Conservation (phyloP, 306 rosid genomes). For the Macrotyloma uniflorum region DNA sequence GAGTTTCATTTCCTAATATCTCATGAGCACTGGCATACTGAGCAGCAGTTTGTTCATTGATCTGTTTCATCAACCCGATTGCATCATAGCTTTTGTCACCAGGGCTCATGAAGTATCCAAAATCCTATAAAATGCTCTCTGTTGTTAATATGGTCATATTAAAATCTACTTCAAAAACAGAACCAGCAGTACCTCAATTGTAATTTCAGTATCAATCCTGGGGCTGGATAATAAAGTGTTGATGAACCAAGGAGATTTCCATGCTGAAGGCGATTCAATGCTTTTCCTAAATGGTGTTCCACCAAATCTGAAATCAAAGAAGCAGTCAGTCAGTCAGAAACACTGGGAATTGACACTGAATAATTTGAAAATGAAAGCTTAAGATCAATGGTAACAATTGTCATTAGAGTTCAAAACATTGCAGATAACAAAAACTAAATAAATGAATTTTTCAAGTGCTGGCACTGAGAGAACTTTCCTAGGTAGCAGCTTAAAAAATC, state of each 20-base stretch:
- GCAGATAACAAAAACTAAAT: background rate
- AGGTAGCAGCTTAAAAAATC: background rate
- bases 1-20: conserved; percentile 75
- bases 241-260: conserved; percentile 96
- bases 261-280: conserved; percentile 92
- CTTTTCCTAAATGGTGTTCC: conserved; percentile 89
- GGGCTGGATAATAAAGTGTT: conserved; percentile 76
- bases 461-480: background rate
- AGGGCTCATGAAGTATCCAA: conserved; percentile 84
- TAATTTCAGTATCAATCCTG: conserved; percentile 76
- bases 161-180: conserved; percentile 10
- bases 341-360: background rate
- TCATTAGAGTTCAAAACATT: background rate
- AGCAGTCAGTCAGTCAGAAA: conserved; percentile 33
- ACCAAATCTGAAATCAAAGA: conserved; percentile 64
- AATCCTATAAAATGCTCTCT: conserved; percentile 62
- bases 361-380: conserved; percentile 1
- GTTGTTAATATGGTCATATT: conserved; percentile 3
- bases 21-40: conserved; percentile 86
- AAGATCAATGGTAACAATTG: background rate
- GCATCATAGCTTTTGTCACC: conserved; percentile 89
- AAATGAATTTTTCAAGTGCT: background rate
- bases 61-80: conserved; percentile 83
- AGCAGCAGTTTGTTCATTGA: conserved; percentile 83
- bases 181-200: conserved; percentile 75